A percentile compares a stretch with the other conserved stretches of the same genome.
phyloP scores from a whole-genome alignment of 2,329 filamentous ascomycete genomes.

The Ascochyta lentis region DNA sequence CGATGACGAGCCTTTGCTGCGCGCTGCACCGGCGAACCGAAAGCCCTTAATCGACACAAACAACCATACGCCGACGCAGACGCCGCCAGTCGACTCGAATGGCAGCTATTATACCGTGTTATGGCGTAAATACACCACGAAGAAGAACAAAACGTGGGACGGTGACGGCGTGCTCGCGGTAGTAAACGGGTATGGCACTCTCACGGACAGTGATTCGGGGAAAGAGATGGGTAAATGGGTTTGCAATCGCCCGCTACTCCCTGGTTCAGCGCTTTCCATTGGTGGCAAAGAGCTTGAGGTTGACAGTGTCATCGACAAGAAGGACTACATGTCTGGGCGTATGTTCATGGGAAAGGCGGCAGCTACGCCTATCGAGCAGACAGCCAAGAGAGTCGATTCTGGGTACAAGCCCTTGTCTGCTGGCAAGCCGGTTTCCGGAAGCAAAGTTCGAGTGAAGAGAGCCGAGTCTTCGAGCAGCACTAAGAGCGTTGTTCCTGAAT shows the following conservation, averaged over 20 bases:
- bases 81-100: conserved; percentile 31
- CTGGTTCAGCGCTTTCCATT: conserved; percentile 67
- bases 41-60: conserved; percentile 41
- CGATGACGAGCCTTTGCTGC: conserved; percentile 24
- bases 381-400: conserved; percentile 21
- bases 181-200: conserved; percentile 62
- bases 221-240: conserved; percentile 66
- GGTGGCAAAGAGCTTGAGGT: conserved; percentile 73
- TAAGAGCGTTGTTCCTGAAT: conserved; percentile 45
- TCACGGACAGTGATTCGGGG: conserved; percentile 67
- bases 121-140: conserved; percentile 71
- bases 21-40: conserved; percentile 30
- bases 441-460: conserved; percentile 30
- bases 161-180: conserved; percentile 71
- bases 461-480: conserved; percentile 21
- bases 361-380: conserved; percentile 25
- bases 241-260: conserved; percentile 63
- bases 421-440: not conserved
- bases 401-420: conserved; percentile 24
- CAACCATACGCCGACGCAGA: conserved; percentile 28
- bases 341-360: conserved; percentile 50
- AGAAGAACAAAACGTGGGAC: conserved; percentile 81
- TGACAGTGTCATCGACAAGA: conserved; percentile 65
- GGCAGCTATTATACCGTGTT: conserved; percentile 54
- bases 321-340: conserved; percentile 62